A percentile compares a stretch with the other conserved stretches of the same genome.
phyloP scores from a whole-genome alignment of 2,329 filamentous ascomycete genomes.

The Neonectria coccinea region DNA sequence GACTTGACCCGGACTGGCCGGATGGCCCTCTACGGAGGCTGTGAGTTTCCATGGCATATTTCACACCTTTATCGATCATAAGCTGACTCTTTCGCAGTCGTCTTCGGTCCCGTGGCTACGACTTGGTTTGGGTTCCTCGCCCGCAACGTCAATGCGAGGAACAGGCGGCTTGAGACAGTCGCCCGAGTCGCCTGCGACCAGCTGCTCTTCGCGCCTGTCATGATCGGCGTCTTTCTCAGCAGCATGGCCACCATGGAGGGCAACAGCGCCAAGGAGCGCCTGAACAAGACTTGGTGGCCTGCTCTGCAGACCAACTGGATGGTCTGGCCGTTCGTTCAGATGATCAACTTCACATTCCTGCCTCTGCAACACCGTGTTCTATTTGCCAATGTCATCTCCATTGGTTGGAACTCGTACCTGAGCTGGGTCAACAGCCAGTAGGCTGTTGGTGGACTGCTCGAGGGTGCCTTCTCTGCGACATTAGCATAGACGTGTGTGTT shows the following conservation, averaged over 20 bases:
- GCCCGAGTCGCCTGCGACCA: conserved; percentile 87
- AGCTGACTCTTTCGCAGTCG: conserved; percentile 57
- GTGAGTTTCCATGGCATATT: conserved; percentile 59
- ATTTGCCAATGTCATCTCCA: conserved; percentile 84
- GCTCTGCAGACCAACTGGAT: conserved; percentile 87
- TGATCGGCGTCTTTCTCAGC: conserved; percentile 83
- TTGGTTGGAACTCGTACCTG: conserved; percentile 74
- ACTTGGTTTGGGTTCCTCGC: conserved; percentile 88
- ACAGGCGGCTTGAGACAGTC: conserved; percentile 75
- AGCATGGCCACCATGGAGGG: conserved; percentile 89
- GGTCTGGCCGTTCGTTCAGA: conserved; percentile 88
- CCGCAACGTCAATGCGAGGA: conserved; percentile 72
- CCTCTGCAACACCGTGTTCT: conserved; percentile 86
- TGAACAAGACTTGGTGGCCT: conserved; percentile 75
- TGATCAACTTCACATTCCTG: conserved; percentile 87
- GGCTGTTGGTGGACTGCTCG: background rate
- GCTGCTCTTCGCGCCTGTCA: conserved; percentile 83
- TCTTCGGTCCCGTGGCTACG: conserved; percentile 90
- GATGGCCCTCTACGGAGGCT: conserved; percentile 84
- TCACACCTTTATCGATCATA: conserved; percentile 9
- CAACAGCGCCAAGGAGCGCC: conserved; percentile 69
- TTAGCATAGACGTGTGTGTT: conserved; percentile 37
- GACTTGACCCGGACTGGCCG: conserved; percentile 77
- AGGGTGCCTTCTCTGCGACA: conserved; percentile 19
- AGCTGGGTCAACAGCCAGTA: conserved; percentile 69